Percentiles rank a stretch among this genome's conserved stretches.
Conservation (phyloP, 2,329 filamentous ascomycete species). For the Aciculosporium take region DNA sequence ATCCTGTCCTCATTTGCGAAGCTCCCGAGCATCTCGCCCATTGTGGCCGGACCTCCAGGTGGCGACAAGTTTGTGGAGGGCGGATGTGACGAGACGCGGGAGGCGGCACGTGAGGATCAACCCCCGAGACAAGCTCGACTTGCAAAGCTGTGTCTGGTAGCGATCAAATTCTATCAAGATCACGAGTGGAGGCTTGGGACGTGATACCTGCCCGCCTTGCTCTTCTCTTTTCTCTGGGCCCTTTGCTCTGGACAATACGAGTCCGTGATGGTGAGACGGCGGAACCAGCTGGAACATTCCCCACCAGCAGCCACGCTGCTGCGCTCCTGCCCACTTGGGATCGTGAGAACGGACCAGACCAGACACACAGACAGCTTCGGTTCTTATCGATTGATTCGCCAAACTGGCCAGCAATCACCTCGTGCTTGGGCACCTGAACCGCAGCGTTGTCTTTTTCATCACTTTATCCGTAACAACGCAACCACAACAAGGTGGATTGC, state of each 20-base stretch:
- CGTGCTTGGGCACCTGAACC: background rate
- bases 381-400: too few relatives aligned
- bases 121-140: conserved; percentile 2
- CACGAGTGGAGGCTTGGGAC: too few relatives aligned
- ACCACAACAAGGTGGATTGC: too few relatives aligned
- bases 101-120: conserved; percentile 6
- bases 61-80: background rate
- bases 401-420: background rate
- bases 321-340: background rate
- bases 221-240: too few relatives aligned
- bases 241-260: too few relatives aligned
- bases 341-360: too few relatives aligned
- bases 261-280: too few relatives aligned
- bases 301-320: background rate
- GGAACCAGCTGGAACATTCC: background rate
- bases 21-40: background rate
- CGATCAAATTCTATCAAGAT: too few relatives aligned
- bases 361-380: background rate
- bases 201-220: too few relatives aligned
- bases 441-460: too few relatives aligned
- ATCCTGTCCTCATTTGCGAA: background rate
- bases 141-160: background rate
- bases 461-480: too few relatives aligned
- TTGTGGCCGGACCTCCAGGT: background rate
- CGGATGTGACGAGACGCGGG: conserved; percentile 3